phyloP scores from a whole-genome alignment of 176 grass and related monocot species.

The Miscanthus lutarioriparius region DNA sequence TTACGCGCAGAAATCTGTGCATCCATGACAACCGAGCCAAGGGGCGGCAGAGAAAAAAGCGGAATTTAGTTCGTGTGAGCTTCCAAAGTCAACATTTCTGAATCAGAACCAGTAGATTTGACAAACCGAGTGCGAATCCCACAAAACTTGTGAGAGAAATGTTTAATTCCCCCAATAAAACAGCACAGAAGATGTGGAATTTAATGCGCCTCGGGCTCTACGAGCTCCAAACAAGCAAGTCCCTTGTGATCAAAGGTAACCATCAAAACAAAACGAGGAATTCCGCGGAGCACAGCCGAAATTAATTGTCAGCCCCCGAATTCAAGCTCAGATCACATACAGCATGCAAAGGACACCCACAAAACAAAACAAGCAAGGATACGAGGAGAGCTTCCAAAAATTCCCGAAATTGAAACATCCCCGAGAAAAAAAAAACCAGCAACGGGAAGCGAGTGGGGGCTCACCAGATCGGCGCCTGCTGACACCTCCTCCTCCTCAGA shows the following conservation, averaged over 20 bases:
- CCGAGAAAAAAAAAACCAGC: neutral
- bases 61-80: slow-evolving; percentile 5
- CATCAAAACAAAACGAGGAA: slow-evolving; percentile 4
- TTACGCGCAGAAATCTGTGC: neutral
- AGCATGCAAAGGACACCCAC: neutral
- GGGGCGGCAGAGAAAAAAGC: neutral
- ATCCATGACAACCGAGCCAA: neutral
- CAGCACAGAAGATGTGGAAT: slow-evolving; percentile 31
- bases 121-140: slow-evolving; percentile 1
- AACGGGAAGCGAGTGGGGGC: slow-evolving; percentile 15
- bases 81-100: slow-evolving; percentile 31
- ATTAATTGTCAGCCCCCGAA: slow-evolving; percentile 4
- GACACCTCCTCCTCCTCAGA: slow-evolving; percentile 32
- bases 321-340: slow-evolving; percentile 25
- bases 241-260: slow-evolving; percentile 39
- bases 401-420: slow-evolving; percentile 25
- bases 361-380: neutral
- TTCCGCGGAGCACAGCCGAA: neutral
- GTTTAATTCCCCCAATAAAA: slow-evolving; percentile 31
- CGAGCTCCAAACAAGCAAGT: slow-evolving; percentile 36
- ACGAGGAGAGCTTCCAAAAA: neutral
- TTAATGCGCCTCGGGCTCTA: slow-evolving; percentile 40
- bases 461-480: slow-evolving; percentile 51
- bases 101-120: slow-evolving; percentile 32
- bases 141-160: slow-evolving; percentile 28